Evolutionary conservation across 208 protist species (phyloP).

Genomic region (Trypanosoma rangeli): DNA sequence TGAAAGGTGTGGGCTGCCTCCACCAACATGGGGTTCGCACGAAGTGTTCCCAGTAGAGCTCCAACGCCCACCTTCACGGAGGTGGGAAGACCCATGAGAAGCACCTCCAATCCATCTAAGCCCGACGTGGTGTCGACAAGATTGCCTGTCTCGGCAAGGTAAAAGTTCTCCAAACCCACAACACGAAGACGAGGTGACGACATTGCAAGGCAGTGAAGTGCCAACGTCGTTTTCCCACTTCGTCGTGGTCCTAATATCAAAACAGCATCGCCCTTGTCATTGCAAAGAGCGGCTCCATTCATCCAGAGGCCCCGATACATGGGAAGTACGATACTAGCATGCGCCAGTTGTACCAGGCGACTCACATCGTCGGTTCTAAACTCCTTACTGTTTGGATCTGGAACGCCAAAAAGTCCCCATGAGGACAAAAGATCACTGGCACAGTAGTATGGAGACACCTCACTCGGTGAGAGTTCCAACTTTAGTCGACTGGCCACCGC

Average conservation of each 20-base stretch:
- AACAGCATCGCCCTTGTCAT: constrained; percentile 41
- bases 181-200: constrained; percentile 33
- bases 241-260: constrained; percentile 49
- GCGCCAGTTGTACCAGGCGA: constrained; percentile 39
- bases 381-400: constrained; percentile 5
- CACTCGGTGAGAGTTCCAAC: constrained; percentile 37
- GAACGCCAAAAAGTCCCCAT: constrained; percentile 67
- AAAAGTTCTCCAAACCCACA: constrained; percentile 56
- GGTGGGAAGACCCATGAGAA: constrained; percentile 45
- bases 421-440: constrained; percentile 48
- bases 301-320: constrained; percentile 54
- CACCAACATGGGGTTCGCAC: constrained; percentile 50
- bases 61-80: constrained; percentile 53
- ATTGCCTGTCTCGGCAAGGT: constrained; percentile 33
- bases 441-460: constrained; percentile 68
- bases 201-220: constrained; percentile 57
- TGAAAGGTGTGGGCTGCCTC: constrained; percentile 18
- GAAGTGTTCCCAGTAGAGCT: constrained; percentile 61
- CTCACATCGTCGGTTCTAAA: constrained; percentile 29
- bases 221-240: constrained; percentile 77
- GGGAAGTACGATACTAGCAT: constrained; percentile 39
- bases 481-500: constrained; percentile 30
- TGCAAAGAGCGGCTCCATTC: constrained; percentile 53
- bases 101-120: constrained; percentile 1
- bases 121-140: constrained; percentile 10